Conservation (phyloP, 306 rosid genomes). For the Senna tora region DNA sequence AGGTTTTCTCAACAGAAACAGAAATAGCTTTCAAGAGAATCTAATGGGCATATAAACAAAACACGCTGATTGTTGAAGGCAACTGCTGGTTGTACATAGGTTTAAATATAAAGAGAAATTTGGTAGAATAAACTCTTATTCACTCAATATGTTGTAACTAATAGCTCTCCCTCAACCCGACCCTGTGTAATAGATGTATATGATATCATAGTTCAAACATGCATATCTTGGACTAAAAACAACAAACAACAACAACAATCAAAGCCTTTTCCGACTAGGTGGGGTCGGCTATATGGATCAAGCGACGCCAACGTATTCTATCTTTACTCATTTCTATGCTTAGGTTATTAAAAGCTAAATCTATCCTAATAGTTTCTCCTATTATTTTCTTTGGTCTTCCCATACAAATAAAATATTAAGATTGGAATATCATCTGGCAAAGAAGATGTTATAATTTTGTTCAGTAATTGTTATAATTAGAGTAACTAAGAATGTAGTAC, state of each 20-base stretch:
- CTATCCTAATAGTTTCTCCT: too few relatives aligned
- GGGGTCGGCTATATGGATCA: too few relatives aligned
- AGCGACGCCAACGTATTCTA: too few relatives aligned
- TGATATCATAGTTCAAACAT: background rate
- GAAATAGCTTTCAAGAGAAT: background rate
- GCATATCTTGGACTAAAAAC: slow-evolving; percentile 23
- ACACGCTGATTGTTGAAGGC: background rate
- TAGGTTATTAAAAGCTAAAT: too few relatives aligned
- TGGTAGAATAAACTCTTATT: slow-evolving; percentile 3
- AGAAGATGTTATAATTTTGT: slow-evolving; percentile 14
- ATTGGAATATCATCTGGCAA: slow-evolving; percentile 16
- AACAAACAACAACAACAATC: too few relatives aligned
- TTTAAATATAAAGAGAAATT: slow-evolving; percentile 1
- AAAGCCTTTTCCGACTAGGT: too few relatives aligned
- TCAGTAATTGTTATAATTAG: slow-evolving; percentile 15
- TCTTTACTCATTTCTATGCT: too few relatives aligned
- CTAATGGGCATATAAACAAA: background rate
- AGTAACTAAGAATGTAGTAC: slow-evolving; percentile 24
- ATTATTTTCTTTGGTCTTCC: too few relatives aligned
- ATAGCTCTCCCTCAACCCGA: background rate
- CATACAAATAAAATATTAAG: slow-evolving; percentile 19
- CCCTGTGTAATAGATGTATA: background rate
- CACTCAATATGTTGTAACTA: slow-evolving; percentile 7
- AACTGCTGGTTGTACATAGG: background rate
- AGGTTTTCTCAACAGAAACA: background rate